Base-by-base conservation (phyloP, 2,329 filamentous ascomycete species). In the Stemphylium lycopersici region DNA sequence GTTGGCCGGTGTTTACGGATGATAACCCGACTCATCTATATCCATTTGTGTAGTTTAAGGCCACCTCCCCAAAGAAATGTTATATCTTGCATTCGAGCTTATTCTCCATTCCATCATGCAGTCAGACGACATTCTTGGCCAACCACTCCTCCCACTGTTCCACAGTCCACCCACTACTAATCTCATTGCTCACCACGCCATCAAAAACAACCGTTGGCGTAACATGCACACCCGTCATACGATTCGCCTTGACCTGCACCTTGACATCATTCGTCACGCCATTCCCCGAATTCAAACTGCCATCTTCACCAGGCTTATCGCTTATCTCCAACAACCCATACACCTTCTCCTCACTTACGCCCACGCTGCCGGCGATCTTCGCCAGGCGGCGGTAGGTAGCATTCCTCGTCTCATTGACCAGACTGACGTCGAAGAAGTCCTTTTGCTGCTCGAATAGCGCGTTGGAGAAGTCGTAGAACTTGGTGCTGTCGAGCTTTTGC, bases 171-270 rank as follows among this genome's bases (percentile, higher is more conserved):
- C 87, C 84, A 53, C 89, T 93, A 59, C 87, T 89, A 62, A 96
- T 90, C 45, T 89, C 86, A 61, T 85, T 86, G 69, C 90, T 90
- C 44, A 96, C 87, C 20, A 96, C 84, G 0, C 93, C 92, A 76
- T 98, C 87, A 74, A 96, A 93, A 44, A 96, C 81, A 16, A 93
- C 91, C 0, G 93, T 97, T 1, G 93, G 93, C 37, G 91, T 93
- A 36, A 97, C 91, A 79, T 98, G 93, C 38, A 96, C 86, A 11
- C 93, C 90, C 7, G 90, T 84, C 63, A 95, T 77, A 38, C 93
- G 81, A 67, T 90, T 82, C 74, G 88, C 88, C 83, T 93, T 96
- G 58, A 93, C 86, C 67, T 93, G 79, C 43, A 90, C 76, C 81
- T 96, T 97, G 50, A 97, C 76, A 74, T 96, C 91, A 71, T 89